Conservation (phyloP, 1,284 basidiomycete genomes). For the Leccinum griseonigrum region DNA sequence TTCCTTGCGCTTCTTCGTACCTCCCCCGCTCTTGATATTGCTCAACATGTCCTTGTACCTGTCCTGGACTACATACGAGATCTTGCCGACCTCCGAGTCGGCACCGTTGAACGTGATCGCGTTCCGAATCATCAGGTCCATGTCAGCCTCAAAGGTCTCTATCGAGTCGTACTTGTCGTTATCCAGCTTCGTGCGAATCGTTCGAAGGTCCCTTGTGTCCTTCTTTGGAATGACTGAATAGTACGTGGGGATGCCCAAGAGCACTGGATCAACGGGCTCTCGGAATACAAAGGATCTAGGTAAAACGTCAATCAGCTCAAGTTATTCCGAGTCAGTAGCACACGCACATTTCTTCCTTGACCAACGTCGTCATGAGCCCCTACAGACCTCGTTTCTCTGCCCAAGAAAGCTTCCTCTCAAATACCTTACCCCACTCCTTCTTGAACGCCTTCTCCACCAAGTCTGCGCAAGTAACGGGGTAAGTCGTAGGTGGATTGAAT, state of each 20-base stretch:
- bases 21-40: slow-evolving; percentile 43
- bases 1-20: slow-evolving; percentile 64
- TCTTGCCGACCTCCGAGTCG: slow-evolving; percentile 71
- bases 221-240: slow-evolving; percentile 79
- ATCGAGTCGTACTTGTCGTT: slow-evolving; percentile 77
- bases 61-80: slow-evolving; percentile 50
- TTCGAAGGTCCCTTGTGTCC: slow-evolving; percentile 84
- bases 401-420: slow-evolving; percentile 73
- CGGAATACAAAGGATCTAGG: slow-evolving; percentile 74
- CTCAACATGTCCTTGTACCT: slow-evolving; percentile 53
- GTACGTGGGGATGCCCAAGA: slow-evolving; percentile 79
- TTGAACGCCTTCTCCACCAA: slow-evolving; percentile 73
- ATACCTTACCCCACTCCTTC: slow-evolving; percentile 84
- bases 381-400: slow-evolving; percentile 82
- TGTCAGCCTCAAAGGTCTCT: slow-evolving; percentile 78
- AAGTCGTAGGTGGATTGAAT: slow-evolving; percentile 85
- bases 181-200: slow-evolving; percentile 83
- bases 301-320: slow-evolving; percentile 2
- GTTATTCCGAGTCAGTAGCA: neutral
- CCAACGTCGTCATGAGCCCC: slow-evolving; percentile 68
- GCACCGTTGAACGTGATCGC: slow-evolving; percentile 84
- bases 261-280: slow-evolving; percentile 81
- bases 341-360: slow-evolving; percentile 71
- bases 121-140: slow-evolving; percentile 84
- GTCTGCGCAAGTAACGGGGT: slow-evolving; percentile 72